These are phyloP conservation scores for Globisporangium ultimum DNA, from an alignment of 352 stramenopile species.

Conservation along the genomic window DNA sequence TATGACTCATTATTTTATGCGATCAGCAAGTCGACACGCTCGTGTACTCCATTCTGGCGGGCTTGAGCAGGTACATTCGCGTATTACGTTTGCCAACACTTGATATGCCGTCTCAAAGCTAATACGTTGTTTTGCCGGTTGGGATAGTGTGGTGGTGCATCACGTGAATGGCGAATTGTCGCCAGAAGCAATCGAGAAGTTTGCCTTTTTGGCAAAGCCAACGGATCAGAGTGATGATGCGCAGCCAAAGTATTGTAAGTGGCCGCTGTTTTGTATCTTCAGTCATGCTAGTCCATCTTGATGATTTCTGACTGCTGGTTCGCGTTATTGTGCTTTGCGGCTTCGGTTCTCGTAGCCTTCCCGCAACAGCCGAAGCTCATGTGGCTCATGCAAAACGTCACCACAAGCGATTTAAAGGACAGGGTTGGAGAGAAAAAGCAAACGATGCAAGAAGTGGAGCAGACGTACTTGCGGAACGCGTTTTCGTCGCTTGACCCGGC, in stretches of 20 bases:
- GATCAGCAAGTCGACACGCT: conserved; percentile 46
- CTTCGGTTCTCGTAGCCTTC: conserved; percentile 33
- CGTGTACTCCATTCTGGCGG: conserved; percentile 63
- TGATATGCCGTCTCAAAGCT: neutral
- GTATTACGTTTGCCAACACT: neutral
- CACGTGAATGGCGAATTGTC: conserved; percentile 55
- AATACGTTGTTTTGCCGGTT: neutral
- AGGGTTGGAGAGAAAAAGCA: conserved; percentile 47
- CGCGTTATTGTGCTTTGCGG: neutral
- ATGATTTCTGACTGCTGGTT: conserved; percentile 4
- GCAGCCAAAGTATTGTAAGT: conserved; percentile 26
- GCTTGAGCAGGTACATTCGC: conserved; percentile 46
- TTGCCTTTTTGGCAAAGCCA: conserved; percentile 52
- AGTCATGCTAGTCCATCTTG: neutral
- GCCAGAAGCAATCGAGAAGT: conserved; percentile 41
- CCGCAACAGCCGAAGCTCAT: conserved; percentile 70
- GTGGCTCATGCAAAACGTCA: conserved; percentile 70
- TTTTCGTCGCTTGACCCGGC: conserved; percentile 29
- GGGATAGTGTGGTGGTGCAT: conserved; percentile 61
- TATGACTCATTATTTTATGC: too few relatives aligned
- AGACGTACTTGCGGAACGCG: conserved; percentile 53
- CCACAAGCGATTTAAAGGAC: conserved; percentile 60
- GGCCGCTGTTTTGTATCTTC: neutral
- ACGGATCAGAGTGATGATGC: conserved; percentile 19
- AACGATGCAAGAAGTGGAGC: conserved; percentile 51